A percentile compares a stretch with the other conserved stretches of the same genome.
phyloP scores from a whole-genome alignment of 768 basidiomycete species.

The Boletus coccyginus region DNA sequence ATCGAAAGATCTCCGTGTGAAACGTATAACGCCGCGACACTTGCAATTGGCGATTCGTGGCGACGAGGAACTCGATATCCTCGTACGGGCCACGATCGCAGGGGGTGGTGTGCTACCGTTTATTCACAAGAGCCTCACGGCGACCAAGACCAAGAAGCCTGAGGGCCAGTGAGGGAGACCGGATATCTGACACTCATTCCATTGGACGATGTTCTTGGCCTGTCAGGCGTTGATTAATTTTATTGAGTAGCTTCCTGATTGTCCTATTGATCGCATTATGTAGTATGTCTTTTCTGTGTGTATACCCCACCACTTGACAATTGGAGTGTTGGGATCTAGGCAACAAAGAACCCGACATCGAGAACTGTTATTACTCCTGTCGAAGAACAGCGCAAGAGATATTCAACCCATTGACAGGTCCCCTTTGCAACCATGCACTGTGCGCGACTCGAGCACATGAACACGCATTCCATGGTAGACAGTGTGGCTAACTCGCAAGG shows the following conservation, averaged over 20 bases:
- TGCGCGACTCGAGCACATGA: no score
- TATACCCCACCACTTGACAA: slow-evolving; percentile 3
- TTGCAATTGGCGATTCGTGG: slow-evolving; percentile 95
- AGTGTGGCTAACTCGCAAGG: no score
- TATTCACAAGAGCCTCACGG: slow-evolving; percentile 81
- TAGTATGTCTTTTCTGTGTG: slow-evolving; percentile 11
- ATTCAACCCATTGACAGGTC: neutral
- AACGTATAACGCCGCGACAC: slow-evolving; percentile 96
- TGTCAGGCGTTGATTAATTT: slow-evolving; percentile 4
- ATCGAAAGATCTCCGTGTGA: slow-evolving; percentile 94
- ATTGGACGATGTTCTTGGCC: slow-evolving; percentile 5
- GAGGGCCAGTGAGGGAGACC: slow-evolving; percentile 24
- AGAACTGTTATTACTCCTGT: no score
- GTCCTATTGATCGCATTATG: slow-evolving; percentile 9
- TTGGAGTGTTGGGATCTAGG: neutral
- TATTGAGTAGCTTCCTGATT: slow-evolving; percentile 15
- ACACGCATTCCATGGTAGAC: no score
- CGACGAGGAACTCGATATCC: slow-evolving; percentile 94
- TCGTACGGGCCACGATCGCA: slow-evolving; percentile 92
- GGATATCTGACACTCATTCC: neutral
- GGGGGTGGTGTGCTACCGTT: slow-evolving; percentile 86
- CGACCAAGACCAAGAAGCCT: slow-evolving; percentile 47
- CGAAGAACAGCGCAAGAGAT: neutral
- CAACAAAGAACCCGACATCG: neutral
- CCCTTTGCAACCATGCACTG: neutral